A percentile compares a stretch with the other conserved stretches of the same genome.
Conservation (phyloP, 768 basidiomycete species). For the Russula lepida region DNA sequence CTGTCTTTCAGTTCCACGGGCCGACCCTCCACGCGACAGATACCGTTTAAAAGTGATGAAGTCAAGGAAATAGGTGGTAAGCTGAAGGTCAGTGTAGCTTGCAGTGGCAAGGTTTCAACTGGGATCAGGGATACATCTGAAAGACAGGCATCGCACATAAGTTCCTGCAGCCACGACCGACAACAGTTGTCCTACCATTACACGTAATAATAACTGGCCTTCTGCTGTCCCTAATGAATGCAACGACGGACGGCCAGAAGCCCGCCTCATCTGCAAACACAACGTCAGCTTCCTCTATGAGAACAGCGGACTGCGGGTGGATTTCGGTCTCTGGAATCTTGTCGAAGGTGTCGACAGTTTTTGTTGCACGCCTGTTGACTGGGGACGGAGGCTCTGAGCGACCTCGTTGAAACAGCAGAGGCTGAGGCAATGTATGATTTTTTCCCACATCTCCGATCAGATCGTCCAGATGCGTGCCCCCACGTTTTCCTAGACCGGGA, state of each 20-base stretch:
- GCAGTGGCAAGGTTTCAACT: conserved; percentile 62
- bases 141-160: conserved; percentile 6
- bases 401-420: conserved; percentile 13
- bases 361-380: not conserved
- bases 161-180: conserved; percentile 3
- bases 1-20: not conserved
- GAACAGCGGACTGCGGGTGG: conserved; percentile 67
- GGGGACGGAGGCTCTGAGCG: conserved; percentile 19
- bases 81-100: conserved; percentile 57
- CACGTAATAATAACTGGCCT: conserved; percentile 93
- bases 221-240: conserved; percentile 73
- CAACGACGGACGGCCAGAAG: conserved; percentile 79
- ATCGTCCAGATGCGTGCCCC: conserved; percentile 64
- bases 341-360: not conserved
- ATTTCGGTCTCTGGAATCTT: not conserved
- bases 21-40: conserved; percentile 20
- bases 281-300: conserved; percentile 94
- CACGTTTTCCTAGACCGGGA: conserved; percentile 88
- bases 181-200: conserved; percentile 59
- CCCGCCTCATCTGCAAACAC: conserved; percentile 78
- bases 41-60: conserved; percentile 19
- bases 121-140: conserved; percentile 72
- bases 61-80: conserved; percentile 25
- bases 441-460: conserved; percentile 89
- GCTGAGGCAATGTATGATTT: conserved; percentile 56